A percentile compares a stretch with the other conserved stretches of the same genome.
phyloP scores from a whole-genome alignment of 2,329 filamentous ascomycete genomes.

The Fusarium lyarnte region DNA sequence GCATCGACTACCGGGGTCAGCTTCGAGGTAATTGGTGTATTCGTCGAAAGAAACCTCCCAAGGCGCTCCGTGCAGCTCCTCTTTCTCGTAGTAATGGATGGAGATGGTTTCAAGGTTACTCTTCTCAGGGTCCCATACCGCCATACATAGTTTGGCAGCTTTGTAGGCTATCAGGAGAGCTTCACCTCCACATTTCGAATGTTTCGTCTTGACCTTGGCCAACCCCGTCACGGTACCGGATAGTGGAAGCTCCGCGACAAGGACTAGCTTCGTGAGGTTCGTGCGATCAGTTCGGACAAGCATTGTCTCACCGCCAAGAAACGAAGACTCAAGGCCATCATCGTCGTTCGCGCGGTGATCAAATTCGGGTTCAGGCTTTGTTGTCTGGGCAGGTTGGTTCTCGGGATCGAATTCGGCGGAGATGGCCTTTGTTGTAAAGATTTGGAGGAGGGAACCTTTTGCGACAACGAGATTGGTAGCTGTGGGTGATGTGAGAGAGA shows the following conservation, averaged over 20 bases:
- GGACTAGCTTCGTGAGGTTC: conserved; percentile 79
- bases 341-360: conserved; percentile 67
- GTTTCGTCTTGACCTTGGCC: conserved; percentile 76
- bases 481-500: conserved; percentile 80
- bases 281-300: conserved; percentile 70
- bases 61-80: conserved; percentile 83
- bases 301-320: conserved; percentile 70
- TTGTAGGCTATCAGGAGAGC: conserved; percentile 84
- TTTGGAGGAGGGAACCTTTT: conserved; percentile 90
- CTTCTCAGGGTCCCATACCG: conserved; percentile 90
- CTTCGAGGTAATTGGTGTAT: conserved; percentile 82
- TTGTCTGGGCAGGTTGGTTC: conserved; percentile 47
- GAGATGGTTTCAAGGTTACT: conserved; percentile 86
- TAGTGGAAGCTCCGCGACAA: conserved; percentile 85
- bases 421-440: conserved; percentile 79
- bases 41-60: conserved; percentile 81
- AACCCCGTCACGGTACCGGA: conserved; percentile 87
- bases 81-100: conserved; percentile 98
- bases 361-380: conserved; percentile 58
- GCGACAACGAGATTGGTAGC: conserved; percentile 89
- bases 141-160: conserved; percentile 90
- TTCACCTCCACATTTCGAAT: conserved; percentile 82
- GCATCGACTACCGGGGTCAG: conserved; percentile 92
- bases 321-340: conserved; percentile 72
- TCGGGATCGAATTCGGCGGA: conserved; percentile 68